Conservation (phyloP, 306 rosid genomes). For the Glycine soja region DNA sequence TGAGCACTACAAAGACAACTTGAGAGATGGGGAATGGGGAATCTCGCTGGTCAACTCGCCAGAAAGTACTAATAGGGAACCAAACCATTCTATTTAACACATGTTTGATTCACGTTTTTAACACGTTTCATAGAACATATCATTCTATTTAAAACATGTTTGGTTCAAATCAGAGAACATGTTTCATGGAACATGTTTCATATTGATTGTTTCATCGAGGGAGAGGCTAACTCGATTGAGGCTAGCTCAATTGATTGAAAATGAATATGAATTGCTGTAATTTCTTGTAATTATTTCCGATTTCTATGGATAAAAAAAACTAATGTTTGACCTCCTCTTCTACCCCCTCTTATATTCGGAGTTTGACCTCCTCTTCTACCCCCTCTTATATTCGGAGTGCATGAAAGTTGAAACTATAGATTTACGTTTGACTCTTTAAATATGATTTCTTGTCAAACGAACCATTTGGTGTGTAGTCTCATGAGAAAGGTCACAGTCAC, state of each 20-base stretch:
- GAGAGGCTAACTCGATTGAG: no score
- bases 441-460: conserved; percentile 7
- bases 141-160: no score
- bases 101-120: no score
- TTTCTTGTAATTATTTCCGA: no score
- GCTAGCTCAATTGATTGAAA: no score
- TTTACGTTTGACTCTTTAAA: conserved; percentile 18
- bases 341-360: not conserved
- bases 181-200: not conserved
- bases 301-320: no score
- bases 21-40: conserved; percentile 75
- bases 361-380: no score
- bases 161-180: not conserved
- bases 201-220: no score
- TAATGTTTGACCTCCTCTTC: conserved; percentile 7
- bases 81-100: conserved; percentile 56
- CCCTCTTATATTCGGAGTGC: no score
- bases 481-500: conserved; percentile 3
- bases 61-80: conserved; percentile 27
- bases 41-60: conserved; percentile 4
- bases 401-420: conserved; percentile 9
- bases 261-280: no score
- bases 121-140: no score
- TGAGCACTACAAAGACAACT: conserved; percentile 90
- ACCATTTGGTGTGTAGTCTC: conserved; percentile 5